Conservation (phyloP, 176 grass and related monocot species). For the Bothriochloa decipiens region DNA sequence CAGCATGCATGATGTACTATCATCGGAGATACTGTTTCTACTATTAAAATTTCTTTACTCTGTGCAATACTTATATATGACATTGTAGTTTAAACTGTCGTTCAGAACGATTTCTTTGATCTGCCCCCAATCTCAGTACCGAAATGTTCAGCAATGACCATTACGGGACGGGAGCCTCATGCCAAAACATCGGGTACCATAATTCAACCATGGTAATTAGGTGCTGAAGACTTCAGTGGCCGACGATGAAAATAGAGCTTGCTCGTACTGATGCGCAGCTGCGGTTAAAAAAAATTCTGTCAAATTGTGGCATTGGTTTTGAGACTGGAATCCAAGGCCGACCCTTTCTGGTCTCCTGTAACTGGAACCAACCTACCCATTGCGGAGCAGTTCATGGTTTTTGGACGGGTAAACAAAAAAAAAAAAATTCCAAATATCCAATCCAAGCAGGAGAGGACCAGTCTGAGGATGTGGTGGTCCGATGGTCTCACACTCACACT, state of each 20-base stretch:
- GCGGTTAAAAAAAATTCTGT: too few species aligned
- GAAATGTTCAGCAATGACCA: background rate
- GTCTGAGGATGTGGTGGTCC: background rate
- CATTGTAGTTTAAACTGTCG: background rate
- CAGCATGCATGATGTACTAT: background rate
- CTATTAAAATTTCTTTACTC: background rate
- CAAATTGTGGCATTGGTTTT: constrained; percentile 17
- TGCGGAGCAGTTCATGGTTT: background rate
- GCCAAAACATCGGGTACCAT: background rate
- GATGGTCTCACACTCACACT: too few species aligned
- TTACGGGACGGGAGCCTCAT: too few species aligned
- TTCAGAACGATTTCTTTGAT: background rate
- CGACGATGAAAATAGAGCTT: background rate
- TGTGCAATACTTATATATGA: background rate
- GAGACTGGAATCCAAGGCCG: constrained; percentile 52
- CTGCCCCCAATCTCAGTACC: background rate
- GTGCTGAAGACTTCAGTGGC: too few species aligned
- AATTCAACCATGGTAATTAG: too few species aligned
- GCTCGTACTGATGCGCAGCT: background rate
- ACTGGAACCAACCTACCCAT: background rate
- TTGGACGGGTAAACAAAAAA: background rate
- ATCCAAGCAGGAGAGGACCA: background rate
- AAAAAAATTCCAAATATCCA: background rate
- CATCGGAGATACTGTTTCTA: background rate
- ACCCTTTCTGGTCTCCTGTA: too few species aligned